A percentile compares a stretch with the other conserved stretches of the same genome.
phyloP scores from a whole-genome alignment of 2,329 filamentous ascomycete genomes.

The Trematosphaeria pertusa region DNA sequence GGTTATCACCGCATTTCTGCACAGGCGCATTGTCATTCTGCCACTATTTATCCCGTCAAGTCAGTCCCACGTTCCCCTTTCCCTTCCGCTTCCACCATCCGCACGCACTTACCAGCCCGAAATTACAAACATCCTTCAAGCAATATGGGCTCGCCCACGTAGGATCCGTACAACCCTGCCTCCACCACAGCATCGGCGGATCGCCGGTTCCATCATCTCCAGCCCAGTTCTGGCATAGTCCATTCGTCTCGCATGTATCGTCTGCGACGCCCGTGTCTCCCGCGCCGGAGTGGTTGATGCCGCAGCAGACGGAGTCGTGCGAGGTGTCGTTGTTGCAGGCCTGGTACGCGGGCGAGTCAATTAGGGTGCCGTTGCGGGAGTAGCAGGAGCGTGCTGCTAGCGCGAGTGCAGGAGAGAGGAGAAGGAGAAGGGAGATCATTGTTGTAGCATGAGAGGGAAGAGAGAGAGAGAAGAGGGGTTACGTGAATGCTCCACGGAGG shows the following conservation, averaged over 20 bases:
- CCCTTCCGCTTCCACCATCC: neutral
- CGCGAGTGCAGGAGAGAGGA: neutral
- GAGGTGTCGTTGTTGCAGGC: conserved; percentile 12
- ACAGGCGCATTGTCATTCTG: conserved; percentile 13
- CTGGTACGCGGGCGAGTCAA: conserved; percentile 9
- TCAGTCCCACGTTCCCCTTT: neutral
- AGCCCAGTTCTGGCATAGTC: conserved; percentile 20
- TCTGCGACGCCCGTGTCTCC: conserved; percentile 10
- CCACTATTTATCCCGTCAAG: neutral
- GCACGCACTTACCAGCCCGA: conserved; percentile 3
- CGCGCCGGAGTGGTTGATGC: conserved; percentile 14
- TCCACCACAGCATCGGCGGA: conserved; percentile 15
- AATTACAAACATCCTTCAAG: conserved; percentile 15
- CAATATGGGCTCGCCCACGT: conserved; percentile 22
- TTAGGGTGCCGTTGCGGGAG: conserved; percentile 15
- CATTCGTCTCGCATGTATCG: conserved; percentile 20
- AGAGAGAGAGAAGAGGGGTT: neutral
- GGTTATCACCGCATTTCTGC: conserved; percentile 6
- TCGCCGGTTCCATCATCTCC: conserved; percentile 13
- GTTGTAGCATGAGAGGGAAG: neutral
- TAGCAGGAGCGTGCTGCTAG: conserved; percentile 10
- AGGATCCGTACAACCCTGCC: conserved; percentile 24
- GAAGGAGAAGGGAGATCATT: neutral
- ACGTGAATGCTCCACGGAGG: too few species aligned
- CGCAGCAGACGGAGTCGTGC: conserved; percentile 14